Base-by-base conservation (phyloP, 2,329 filamentous ascomycete genomes). In the Paraconiothyrium brasiliense region DNA sequence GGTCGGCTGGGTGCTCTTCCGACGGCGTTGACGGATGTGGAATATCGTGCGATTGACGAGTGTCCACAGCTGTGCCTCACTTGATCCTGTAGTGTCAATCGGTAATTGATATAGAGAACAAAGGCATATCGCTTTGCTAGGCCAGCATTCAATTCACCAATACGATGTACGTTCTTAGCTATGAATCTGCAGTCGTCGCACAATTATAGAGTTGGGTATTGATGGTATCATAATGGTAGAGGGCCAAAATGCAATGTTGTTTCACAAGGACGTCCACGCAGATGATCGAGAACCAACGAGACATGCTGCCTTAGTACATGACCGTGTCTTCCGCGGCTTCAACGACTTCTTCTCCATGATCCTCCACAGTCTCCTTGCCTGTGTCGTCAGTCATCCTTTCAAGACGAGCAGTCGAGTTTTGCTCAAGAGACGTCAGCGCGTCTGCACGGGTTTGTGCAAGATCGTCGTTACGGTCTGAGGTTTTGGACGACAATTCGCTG, bases 311-410 rank as follows among this genome's bases (percentile, higher is more conserved):
- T 86, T 82, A 97, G 82, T 97, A 97, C 62, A 97, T 94, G 57
- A 97, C 92, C 70, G 90, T 93, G 72, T 97, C 93, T 81, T 97
- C 93, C 62, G 93, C 92, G 58, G 90, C 92, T 77, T 93, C 91
- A 57, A 95, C 89, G 67, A 96, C 85, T 59, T 94, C 89, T 72
- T 94, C 92, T 57, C 88, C 91, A 54, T 86, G 85, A 64, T 93
- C 89, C 71, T 94, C 91, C 85, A 68, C 85, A 75, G 61, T 83
- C 47, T 83, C 71, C 72, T 80, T 81, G 71, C 79, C 75, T 64
- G 72, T 67, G 65, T 79, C 77, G 58, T 73, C 73, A 57, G 63
- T 61, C 30, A 59, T 59, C 27, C 61, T 51, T 79, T 83, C 59
- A 61, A 69, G 66, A 60, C 65, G 67, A 55, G 67, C 37, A 61